Evolutionary conservation across 441 rosid genomes (phyloP).

Genomic region (Populus trichocarpa): DNA sequence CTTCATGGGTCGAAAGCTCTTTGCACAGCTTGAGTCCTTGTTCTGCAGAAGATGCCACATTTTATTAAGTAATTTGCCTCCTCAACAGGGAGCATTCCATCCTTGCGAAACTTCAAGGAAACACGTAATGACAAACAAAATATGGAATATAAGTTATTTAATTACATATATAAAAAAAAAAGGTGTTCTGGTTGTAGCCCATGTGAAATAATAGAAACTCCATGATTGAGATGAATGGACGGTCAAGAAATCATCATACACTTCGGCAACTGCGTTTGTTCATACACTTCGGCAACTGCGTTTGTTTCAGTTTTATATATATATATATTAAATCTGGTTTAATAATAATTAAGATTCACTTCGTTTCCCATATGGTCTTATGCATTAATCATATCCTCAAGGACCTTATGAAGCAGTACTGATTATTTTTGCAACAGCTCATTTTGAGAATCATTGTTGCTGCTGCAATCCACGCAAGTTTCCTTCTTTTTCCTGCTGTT

Average conservation of each 20-base stretch:
- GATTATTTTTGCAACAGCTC: background rate
- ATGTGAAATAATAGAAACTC: conserved; percentile 3
- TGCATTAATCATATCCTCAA: background rate
- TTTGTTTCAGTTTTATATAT: background rate
- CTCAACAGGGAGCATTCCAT: too few relatives aligned
- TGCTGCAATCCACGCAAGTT: background rate
- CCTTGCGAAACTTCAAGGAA: background rate
- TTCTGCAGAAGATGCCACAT: too few relatives aligned
- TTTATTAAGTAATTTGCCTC: too few relatives aligned
- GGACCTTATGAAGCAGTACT: background rate
- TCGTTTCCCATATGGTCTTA: background rate
- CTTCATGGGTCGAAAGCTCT: too few relatives aligned
- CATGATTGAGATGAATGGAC: conserved; percentile 3
- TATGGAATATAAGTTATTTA: background rate
- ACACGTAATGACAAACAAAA: background rate
- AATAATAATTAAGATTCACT: conserved; percentile 6
- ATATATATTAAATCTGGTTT: background rate
- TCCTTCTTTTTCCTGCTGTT: background rate
- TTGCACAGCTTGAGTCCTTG: too few relatives aligned
- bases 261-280: background rate
- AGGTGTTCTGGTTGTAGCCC: background rate
- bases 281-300: background rate
- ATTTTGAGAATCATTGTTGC: background rate
- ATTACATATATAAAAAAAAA: background rate
- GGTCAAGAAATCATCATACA: conserved; percentile 11